Percentiles rank a stretch among this genome's conserved stretches.
Evolutionary conservation across 345 rosid genomes (phyloP).

Genomic region (Dovyalis caffra): DNA sequence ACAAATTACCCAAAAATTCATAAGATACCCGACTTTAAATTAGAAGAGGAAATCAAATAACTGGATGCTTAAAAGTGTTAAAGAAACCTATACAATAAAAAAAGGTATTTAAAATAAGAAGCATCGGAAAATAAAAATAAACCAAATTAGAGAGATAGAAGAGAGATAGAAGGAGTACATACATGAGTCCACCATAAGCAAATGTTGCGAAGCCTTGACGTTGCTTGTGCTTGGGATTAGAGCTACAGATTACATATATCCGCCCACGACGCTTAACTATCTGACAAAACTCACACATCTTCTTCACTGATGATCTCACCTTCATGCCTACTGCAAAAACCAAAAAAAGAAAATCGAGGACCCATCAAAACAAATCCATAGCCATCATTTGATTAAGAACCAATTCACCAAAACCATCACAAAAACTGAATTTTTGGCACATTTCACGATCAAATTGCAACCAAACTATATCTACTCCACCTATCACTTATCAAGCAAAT

Average conservation of each 20-base stretch:
- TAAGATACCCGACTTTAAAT: not conserved
- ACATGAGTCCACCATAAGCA: constrained; percentile 50
- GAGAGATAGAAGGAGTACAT: constrained; percentile 20
- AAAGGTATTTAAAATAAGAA: not conserved
- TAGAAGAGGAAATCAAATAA: not conserved
- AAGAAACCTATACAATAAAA: too few species aligned
- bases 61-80: not conserved
- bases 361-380: not conserved
- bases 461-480: not conserved
- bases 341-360: not conserved
- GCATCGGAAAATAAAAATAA: not conserved
- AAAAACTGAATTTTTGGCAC: not conserved
- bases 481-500: too few species aligned
- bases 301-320: constrained; percentile 95
- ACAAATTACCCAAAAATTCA: not conserved
- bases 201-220: constrained; percentile 63
- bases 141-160: not conserved
- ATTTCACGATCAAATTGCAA: too few species aligned
- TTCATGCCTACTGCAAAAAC: constrained; percentile 52
- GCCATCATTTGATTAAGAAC: not conserved
- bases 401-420: not conserved
- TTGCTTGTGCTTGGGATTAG: constrained; percentile 94
- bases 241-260: constrained; percentile 62
- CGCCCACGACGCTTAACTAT: constrained; percentile 88
- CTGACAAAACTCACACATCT: constrained; percentile 90